phyloP scores from a whole-genome alignment of 805 yeast species.

The Ogataea wickerhamii region DNA sequence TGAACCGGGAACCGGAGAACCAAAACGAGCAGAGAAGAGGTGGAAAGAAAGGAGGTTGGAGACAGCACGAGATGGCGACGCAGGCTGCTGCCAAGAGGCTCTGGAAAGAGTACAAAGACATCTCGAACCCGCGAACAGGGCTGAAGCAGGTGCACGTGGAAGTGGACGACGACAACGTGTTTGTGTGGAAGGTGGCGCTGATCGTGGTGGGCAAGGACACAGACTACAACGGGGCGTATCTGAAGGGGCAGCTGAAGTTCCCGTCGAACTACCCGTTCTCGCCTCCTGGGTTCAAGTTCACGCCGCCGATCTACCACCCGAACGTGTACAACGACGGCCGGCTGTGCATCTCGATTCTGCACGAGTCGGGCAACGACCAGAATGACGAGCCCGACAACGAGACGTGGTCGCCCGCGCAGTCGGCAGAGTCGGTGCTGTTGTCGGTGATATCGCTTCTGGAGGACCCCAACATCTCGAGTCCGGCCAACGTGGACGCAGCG shows the following conservation, averaged over 20 bases:
- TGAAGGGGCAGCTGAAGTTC: constrained; percentile 89
- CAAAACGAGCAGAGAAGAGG: background rate
- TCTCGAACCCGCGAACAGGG: constrained; percentile 85
- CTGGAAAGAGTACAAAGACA: constrained; percentile 90
- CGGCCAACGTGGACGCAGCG: constrained; percentile 98
- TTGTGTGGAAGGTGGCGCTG: constrained; percentile 80
- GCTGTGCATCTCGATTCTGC: constrained; percentile 88
- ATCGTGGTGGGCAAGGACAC: constrained; percentile 90
- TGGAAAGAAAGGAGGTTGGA: no score
- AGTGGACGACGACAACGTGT: constrained; percentile 56
- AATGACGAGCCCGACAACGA: constrained; percentile 92
- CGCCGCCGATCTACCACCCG: constrained; percentile 95
- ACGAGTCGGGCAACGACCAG: constrained; percentile 80
- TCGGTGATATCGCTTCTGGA: constrained; percentile 87
- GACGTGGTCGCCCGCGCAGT: constrained; percentile 94
- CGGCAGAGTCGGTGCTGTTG: constrained; percentile 88
- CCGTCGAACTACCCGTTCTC: constrained; percentile 88
- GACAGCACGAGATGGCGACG: constrained; percentile 14
- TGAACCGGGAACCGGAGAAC: background rate
- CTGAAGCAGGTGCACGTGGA: constrained; percentile 35
- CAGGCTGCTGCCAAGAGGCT: constrained; percentile 70
- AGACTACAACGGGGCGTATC: constrained; percentile 90
- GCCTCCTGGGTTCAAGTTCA: constrained; percentile 91
- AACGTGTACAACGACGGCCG: constrained; percentile 94
- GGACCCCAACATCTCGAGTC: constrained; percentile 91